Base-by-base conservation (phyloP, 768 basidiomycete species). In the Kwoniella sp. region DNA sequence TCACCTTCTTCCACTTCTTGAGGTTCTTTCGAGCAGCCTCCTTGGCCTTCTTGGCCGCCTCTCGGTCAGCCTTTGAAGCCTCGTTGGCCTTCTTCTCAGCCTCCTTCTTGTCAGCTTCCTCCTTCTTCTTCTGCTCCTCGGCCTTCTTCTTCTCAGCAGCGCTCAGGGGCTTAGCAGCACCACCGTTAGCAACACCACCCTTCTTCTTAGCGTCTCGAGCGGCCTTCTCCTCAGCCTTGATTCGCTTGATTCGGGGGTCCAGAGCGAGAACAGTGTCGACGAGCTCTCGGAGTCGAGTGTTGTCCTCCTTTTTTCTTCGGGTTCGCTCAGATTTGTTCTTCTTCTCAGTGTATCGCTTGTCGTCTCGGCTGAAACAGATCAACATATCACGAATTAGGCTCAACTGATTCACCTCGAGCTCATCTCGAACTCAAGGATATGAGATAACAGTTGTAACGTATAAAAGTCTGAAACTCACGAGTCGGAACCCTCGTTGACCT, bases 291-390 rank as follows among this genome's bases (percentile, higher is more conserved):
- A 97, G 81, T 72, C 93, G 90, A 13, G 92, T 89, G 49, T 86
- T 97, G 81, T 99, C 95, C 71, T 96, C 95, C 85, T 96, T 96
- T 85, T 99, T 99, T 79, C 91, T 85, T 62, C 92, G 86, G 13
- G 92, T 91, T 33, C 95, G 92, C 82, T 99, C 95, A 5, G 90
- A 82, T 82, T 96, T 97, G 87, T 99, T 99, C 85, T 99, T 99
- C 85, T 97, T 98, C 83, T 98, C 95, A 19, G 92, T 93, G 83
- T 94, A 96, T 29, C 95, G 89, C 82, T 98, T 98, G 80, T 99
- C 95, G 80, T 98, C 95, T 61, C 95, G 95, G 77, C 92, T 94
- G 70, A 27, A 40, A 15, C n/a, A n/a, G 27, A 58, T 51, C 27
- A 58, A 27, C 12, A 12, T n/a, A 13, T 25, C 37, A 60, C 27